Evolutionary conservation across 495 filamentous ascomycete genomes (phyloP), one percentile per base, ranked within the genome.

Genomic region (Cryomyces minteri): DNA sequence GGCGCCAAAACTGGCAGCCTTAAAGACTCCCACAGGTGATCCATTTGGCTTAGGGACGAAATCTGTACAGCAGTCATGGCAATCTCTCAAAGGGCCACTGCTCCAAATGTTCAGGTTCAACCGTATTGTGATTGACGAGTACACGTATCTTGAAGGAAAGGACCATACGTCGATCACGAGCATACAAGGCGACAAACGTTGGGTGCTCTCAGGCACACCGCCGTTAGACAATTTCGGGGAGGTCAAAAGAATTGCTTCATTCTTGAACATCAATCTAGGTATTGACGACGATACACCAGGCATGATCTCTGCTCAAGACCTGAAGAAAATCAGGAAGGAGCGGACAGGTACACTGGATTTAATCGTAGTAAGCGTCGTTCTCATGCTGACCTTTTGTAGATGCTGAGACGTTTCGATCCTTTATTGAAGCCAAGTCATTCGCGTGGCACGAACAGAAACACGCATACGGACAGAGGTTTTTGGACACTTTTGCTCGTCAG

Each of bases 181-280:
- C 0, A 44, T 76, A 0, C 47, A 65, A 5, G 67, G 73, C 29
- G 60, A 63, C 40, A 69, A 70, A 7, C 73, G 71, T 45, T 85
- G 80, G 80, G 62, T 80, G 25, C 58, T 85, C 0, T 83, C 79
- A 0, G 80, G 73, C 4, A 85, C 80, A 1, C 80, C 79, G 0
- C 64, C 64, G 1, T 55, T 80, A 0, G 59, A 59, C 5, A 68
- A 72, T 38, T 74, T 82, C 44, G 62, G 63, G 9, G 74, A 80
- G 42, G 58, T 82, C 25, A 76, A 76, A 39, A 61, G 57, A 4
- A 73, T 80, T 32, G 74, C 73, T 2, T 53, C 57, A 1, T 62
- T 76, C 14, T 43, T 85, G 45, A 51, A 65, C 58, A 46, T 47
- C 37, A 53, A 38, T 46, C 45, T 51, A 43, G 34, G 9, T 10